Evolutionary conservation across 2,329 filamentous ascomycete species (phyloP).

Genomic region (Talaromyces sp.): DNA sequence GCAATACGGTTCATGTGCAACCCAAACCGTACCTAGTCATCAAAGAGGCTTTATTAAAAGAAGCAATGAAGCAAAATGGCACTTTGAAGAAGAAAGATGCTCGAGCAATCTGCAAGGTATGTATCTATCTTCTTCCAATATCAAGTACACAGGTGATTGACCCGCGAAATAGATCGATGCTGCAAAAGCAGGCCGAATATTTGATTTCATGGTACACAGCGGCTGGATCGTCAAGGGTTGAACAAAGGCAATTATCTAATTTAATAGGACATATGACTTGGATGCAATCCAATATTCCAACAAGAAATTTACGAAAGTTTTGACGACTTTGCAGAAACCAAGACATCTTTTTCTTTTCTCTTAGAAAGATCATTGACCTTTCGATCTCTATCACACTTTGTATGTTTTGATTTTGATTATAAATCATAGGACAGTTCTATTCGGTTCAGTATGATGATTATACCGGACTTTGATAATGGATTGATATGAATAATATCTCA

Average conservation of each 20-base stretch:
- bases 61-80: constrained; percentile 84
- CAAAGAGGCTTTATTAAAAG: constrained; percentile 86
- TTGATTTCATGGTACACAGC: constrained; percentile 89
- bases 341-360: neutral
- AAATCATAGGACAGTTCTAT: neutral
- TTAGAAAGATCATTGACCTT: neutral
- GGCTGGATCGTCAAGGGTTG: constrained; percentile 82
- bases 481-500: no score
- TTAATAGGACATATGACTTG: no score
- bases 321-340: neutral
- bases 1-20: constrained; percentile 74
- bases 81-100: constrained; percentile 90
- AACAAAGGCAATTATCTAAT: neutral
- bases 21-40: constrained; percentile 94
- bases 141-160: constrained; percentile 12
- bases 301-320: no score
- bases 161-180: constrained; percentile 60
- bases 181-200: constrained; percentile 78
- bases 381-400: neutral
- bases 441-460: neutral
- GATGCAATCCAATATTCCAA: no score
- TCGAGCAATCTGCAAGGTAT: constrained; percentile 68
- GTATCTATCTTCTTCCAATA: constrained; percentile 13
- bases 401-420: neutral
- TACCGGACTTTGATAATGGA: neutral